phyloP scores from a whole-genome alignment of 441 rosid species.

The Euphorbia corollata region DNA sequence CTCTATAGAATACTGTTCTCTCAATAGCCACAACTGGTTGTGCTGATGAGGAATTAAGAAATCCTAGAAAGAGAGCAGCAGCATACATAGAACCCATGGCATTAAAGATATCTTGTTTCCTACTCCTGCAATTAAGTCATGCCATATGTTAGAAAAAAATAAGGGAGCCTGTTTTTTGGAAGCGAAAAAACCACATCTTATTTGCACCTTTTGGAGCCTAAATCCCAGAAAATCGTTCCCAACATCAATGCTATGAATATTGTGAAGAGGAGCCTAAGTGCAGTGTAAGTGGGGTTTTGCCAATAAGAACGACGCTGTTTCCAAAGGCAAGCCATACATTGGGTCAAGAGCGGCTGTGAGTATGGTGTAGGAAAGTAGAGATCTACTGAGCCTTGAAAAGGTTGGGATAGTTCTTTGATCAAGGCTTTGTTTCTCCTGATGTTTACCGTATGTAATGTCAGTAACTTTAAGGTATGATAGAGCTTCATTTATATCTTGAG shows the following conservation, averaged over 20 bases:
- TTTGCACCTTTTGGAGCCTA: constrained; percentile 45
- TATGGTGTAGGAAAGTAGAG: constrained; percentile 40
- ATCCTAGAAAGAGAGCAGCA: constrained; percentile 59
- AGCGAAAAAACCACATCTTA: neutral
- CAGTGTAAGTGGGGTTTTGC: constrained; percentile 51
- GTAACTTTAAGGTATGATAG: neutral
- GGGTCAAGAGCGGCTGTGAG: constrained; percentile 38
- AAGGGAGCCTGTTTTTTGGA: neutral
- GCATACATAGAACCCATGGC: constrained; percentile 82
- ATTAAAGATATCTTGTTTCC: constrained; percentile 53
- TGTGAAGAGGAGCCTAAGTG: constrained; percentile 45
- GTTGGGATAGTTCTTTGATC: constrained; percentile 38
- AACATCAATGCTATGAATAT: constrained; percentile 42
- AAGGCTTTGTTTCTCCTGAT: constrained; percentile 51
- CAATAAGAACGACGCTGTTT: constrained; percentile 53
- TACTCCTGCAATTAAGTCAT: constrained; percentile 29
- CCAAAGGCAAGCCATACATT: constrained; percentile 53
- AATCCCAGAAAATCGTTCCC: constrained; percentile 57
- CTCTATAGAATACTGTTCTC: constrained; percentile 73
- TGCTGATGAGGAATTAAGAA: constrained; percentile 46
- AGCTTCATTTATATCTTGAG: neutral
- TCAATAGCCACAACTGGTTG: constrained; percentile 71
- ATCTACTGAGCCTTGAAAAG: constrained; percentile 41
- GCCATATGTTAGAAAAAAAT: neutral
- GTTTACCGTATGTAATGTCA: constrained; percentile 7